These are phyloP conservation scores for Pilasporangium apinafurcum DNA, from an alignment of 352 stramenopile species.

Conservation along the genomic window DNA sequence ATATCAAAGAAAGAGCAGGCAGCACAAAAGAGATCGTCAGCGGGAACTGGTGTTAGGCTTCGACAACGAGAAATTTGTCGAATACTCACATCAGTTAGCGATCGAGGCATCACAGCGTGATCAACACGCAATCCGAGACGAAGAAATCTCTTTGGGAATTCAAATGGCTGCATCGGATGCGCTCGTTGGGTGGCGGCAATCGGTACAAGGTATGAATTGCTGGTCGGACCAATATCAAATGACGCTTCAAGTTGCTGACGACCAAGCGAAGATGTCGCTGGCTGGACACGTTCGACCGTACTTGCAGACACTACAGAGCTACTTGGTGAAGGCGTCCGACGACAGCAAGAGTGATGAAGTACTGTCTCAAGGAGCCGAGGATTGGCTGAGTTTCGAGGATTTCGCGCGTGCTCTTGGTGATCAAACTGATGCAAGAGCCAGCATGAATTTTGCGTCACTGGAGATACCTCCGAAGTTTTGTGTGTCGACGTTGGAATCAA, in stretches of 20 bases:
- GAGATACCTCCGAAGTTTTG: constrained; percentile 29
- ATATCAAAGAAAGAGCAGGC: constrained; percentile 20
- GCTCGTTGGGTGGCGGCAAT: constrained; percentile 34
- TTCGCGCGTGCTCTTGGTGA: no score
- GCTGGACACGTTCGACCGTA: constrained; percentile 28
- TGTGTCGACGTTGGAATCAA: constrained; percentile 46
- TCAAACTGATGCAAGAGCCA: constrained; percentile 5
- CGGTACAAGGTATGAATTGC: constrained; percentile 9
- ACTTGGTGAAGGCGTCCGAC: constrained; percentile 10
- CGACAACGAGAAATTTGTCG: constrained; percentile 21
- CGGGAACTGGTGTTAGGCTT: constrained; percentile 37
- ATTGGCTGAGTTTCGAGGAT: constrained; percentile 40
- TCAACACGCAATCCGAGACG: constrained; percentile 13
- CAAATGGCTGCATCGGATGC: constrained; percentile 41
- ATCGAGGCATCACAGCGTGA: constrained; percentile 3
- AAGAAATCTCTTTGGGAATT: constrained; percentile 42
- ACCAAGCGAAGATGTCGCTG: constrained; percentile 24
- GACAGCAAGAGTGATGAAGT: constrained; percentile 4
- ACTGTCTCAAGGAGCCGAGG: no score
- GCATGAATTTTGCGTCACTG: background rate
- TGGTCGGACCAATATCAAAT: constrained; percentile 20
- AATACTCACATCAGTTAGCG: constrained; percentile 10
- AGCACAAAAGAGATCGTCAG: constrained; percentile 28
- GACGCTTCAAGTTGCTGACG: constrained; percentile 12
- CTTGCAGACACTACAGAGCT: constrained; percentile 21